These are phyloP conservation scores for Penicillium ochrochloron DNA, from an alignment of 495 filamentous ascomycete genomes.

Conservation along the genomic window DNA sequence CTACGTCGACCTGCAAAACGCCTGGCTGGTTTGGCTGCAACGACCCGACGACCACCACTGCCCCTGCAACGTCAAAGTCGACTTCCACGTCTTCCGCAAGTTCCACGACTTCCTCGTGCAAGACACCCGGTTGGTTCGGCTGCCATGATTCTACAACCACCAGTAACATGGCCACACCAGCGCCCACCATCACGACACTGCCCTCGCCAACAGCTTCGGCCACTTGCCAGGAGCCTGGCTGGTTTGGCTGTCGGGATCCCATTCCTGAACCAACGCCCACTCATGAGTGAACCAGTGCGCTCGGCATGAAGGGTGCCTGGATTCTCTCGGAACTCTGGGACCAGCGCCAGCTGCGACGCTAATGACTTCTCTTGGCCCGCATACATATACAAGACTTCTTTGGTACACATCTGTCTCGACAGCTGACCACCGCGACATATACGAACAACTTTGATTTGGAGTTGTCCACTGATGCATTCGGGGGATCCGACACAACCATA, in stretches of 20 bases:
- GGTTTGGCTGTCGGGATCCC: constrained; percentile 23
- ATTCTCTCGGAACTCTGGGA: constrained; percentile 10
- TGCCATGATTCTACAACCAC: constrained; percentile 53
- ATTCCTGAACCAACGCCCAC: constrained; percentile 2
- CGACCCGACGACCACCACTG: constrained; percentile 45
- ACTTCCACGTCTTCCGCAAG: constrained; percentile 45
- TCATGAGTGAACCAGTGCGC: neutral
- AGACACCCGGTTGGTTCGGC: constrained; percentile 75
- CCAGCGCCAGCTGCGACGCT: constrained; percentile 2
- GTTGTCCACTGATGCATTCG: neutral
- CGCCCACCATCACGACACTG: constrained; percentile 23
- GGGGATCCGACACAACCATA: neutral
- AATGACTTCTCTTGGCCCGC: neutral
- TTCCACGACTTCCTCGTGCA: constrained; percentile 77
- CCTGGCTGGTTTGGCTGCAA: constrained; percentile 68
- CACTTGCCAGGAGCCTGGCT: constrained; percentile 21
- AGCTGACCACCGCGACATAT: neutral
- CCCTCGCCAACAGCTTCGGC: constrained; percentile 10
- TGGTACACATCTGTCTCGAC: neutral
- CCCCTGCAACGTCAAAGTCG: constrained; percentile 2
- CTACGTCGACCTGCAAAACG: constrained; percentile 84
- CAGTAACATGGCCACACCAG: constrained; percentile 28
- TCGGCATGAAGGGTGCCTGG: neutral
- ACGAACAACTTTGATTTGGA: neutral
- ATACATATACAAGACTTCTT: neutral